A percentile compares a stretch with the other conserved stretches of the same genome.
phyloP scores from a whole-genome alignment of 1,284 basidiomycete species.

The Trichosporon asahii region DNA sequence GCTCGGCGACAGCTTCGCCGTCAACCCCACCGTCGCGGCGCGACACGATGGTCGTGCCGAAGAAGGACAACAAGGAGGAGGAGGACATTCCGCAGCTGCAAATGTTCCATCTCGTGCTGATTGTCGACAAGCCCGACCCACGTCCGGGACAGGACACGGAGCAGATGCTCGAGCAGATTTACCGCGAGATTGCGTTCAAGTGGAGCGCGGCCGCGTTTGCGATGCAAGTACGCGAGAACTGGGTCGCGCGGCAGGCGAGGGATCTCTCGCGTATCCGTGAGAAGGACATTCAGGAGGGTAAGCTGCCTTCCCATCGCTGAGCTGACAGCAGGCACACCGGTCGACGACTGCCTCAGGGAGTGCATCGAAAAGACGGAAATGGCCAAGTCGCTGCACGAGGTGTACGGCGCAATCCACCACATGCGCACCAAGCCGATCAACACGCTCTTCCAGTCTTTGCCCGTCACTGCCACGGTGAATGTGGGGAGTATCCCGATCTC shows the following conservation, averaged over 20 bases:
- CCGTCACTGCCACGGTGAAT: constrained; percentile 66
- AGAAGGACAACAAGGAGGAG: constrained; percentile 21
- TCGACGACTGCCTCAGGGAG: constrained; percentile 36
- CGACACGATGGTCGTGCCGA: constrained; percentile 1
- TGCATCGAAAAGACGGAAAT: constrained; percentile 63
- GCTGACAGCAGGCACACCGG: constrained; percentile 30
- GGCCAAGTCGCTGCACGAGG: constrained; percentile 66
- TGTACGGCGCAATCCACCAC: constrained; percentile 55
- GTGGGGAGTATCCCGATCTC: constrained; percentile 73
- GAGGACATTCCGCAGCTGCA: constrained; percentile 59
- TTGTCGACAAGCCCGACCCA: constrained; percentile 84
- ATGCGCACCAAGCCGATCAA: constrained; percentile 62
- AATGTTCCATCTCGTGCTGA: constrained; percentile 82
- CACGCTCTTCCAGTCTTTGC: constrained; percentile 52
- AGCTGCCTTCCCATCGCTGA: background rate
- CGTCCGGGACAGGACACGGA: constrained; percentile 60
- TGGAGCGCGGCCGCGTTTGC: constrained; percentile 83
- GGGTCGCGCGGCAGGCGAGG: constrained; percentile 74
- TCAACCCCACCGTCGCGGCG: background rate
- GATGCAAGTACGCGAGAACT: constrained; percentile 76
- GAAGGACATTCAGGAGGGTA: constrained; percentile 49
- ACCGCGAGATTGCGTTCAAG: constrained; percentile 80
- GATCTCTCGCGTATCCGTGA: constrained; percentile 66
- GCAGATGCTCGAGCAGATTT: constrained; percentile 62
- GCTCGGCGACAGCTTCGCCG: background rate